Evolutionary conservation across 2,329 filamentous ascomycete genomes (phyloP).

Genomic region (Ceratocystis cubensis): DNA sequence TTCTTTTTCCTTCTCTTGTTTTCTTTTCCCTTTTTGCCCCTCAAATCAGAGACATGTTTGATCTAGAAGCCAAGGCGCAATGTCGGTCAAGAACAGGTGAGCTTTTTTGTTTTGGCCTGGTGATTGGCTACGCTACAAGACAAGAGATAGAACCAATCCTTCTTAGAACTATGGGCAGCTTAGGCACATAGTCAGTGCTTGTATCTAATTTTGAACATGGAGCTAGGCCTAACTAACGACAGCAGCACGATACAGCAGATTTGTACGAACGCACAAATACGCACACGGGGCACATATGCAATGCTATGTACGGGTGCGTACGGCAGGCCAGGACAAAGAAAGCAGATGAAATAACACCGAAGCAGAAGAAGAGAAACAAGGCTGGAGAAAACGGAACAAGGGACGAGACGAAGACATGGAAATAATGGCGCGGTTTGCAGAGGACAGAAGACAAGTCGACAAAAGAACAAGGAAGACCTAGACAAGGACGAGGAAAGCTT

Average conservation of each 20-base stretch:
- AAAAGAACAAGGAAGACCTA: not conserved
- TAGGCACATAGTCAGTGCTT: constrained; percentile 1
- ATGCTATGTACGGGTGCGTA: not conserved
- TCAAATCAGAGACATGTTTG: not conserved
- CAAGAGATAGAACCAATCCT: not conserved
- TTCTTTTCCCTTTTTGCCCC: not conserved
- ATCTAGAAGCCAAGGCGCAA: constrained; percentile 2
- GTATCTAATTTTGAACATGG: constrained; percentile 6
- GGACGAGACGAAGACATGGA: not conserved
- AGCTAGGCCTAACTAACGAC: not conserved
- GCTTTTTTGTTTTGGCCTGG: not conserved
- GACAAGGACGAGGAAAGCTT: not conserved
- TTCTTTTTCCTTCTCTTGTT: not conserved
- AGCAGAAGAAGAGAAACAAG: not conserved
- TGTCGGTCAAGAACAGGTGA: constrained; percentile 9
- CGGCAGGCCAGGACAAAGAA: not conserved
- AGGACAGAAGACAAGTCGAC: not conserved
- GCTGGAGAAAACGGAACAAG: not conserved
- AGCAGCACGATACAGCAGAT: too few relatives aligned
- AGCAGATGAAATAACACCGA: not conserved
- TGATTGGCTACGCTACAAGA: constrained; percentile 1
- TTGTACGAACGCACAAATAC: not conserved
- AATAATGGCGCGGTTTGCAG: not conserved
- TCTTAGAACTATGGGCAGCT: constrained; percentile 7
- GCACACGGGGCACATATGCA: not conserved